Percentiles rank a stretch among this genome's conserved stretches.
Conservation (phyloP, 768 basidiomycete genomes). For the Lactarius quietus region DNA sequence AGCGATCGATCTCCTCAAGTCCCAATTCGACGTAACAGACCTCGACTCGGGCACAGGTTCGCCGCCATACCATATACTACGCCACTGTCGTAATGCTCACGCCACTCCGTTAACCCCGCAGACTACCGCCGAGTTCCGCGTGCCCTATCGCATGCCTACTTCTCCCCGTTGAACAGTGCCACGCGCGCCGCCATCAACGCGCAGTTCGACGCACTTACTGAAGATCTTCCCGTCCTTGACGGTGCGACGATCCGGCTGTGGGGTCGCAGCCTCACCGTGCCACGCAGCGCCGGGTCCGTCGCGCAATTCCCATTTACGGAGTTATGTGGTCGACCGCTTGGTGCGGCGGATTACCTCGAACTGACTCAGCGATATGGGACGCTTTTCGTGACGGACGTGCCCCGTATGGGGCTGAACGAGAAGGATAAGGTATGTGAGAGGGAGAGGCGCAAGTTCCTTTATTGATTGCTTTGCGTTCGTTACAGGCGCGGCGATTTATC, state of each 20-base stretch:
- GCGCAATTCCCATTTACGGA: conserved; percentile 86
- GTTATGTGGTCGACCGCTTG: conserved; percentile 84
- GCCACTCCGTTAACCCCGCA: conserved; percentile 31
- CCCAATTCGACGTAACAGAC: conserved; percentile 82
- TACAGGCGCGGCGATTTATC: conserved; percentile 88
- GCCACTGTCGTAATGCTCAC: not conserved
- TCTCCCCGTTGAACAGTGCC: conserved; percentile 66
- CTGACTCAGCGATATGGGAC: conserved; percentile 85
- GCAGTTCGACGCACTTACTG: conserved; percentile 73
- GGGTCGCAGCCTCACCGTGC: conserved; percentile 80
- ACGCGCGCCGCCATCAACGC: conserved; percentile 72
- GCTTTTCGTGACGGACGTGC: conserved; percentile 83
- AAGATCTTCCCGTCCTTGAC: conserved; percentile 50
- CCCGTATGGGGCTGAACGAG: conserved; percentile 79
- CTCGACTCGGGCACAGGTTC: conserved; percentile 92
- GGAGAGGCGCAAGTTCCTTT: not conserved
- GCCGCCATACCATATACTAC: conserved; percentile 20
- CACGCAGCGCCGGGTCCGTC: conserved; percentile 72
- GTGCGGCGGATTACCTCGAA: conserved; percentile 95
- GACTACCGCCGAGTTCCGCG: conserved; percentile 95
- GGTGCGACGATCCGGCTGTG: conserved; percentile 77
- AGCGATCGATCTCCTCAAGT: conserved; percentile 89
- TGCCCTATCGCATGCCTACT: conserved; percentile 92
- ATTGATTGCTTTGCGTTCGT: not conserved
- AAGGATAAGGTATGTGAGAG: conserved; percentile 70